These are phyloP conservation scores for Boletus huronensis DNA, from an alignment of 768 basidiomycete genomes.

Conservation along the genomic window DNA sequence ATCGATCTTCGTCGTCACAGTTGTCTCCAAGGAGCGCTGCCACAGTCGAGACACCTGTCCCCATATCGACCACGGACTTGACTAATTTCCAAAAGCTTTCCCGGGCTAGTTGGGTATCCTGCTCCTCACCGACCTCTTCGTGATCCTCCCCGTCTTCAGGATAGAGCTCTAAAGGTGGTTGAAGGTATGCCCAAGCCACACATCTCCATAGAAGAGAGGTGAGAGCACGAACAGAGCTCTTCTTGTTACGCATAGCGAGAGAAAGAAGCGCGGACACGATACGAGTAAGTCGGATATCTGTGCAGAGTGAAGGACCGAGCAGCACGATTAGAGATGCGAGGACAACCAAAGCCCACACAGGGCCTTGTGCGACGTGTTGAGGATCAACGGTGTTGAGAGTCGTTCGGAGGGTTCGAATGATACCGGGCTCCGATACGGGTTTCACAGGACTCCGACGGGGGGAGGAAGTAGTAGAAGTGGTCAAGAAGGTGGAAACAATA, in stretches of 20 bases:
- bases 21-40: slow-evolving; percentile 49
- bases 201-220: slow-evolving; percentile 64
- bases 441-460: slow-evolving; percentile 37
- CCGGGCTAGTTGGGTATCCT: slow-evolving; percentile 28
- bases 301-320: slow-evolving; percentile 53
- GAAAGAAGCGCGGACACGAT: slow-evolving; percentile 49
- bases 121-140: slow-evolving; percentile 16
- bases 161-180: slow-evolving; percentile 37
- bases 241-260: slow-evolving; percentile 57
- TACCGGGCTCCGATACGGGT: slow-evolving; percentile 42
- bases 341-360: slow-evolving; percentile 73
- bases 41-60: slow-evolving; percentile 55
- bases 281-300: slow-evolving; percentile 42
- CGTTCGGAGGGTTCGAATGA: slow-evolving; percentile 64
- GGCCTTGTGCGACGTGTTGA: slow-evolving; percentile 63
- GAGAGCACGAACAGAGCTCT: slow-evolving; percentile 60
- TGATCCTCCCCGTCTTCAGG: slow-evolving; percentile 26
- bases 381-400: slow-evolving; percentile 56
- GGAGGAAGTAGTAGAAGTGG: slow-evolving; percentile 35
- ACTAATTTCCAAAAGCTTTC: slow-evolving; percentile 49
- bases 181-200: slow-evolving; percentile 63
- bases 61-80: slow-evolving; percentile 51
- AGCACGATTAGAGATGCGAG: slow-evolving; percentile 63
- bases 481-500: slow-evolving; percentile 47
- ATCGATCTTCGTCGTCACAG: slow-evolving; percentile 36